Base-by-base conservation (phyloP, 306 rosid genomes). In the Sechiopsis laciniata region DNA sequence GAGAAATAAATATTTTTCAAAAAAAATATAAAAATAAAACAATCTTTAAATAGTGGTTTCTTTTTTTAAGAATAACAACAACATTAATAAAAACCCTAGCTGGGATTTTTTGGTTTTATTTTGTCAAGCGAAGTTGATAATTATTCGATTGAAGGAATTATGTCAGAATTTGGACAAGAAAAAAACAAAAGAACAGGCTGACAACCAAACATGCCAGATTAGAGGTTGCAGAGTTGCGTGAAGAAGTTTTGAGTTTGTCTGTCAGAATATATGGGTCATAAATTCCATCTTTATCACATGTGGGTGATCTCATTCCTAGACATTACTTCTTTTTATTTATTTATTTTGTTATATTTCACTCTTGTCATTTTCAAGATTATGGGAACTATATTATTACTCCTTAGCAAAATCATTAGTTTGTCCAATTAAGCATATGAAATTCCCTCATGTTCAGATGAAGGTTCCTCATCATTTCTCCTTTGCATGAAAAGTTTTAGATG, bases 161-260 rank as follows among this genome's bases (percentile, higher is more conserved):
- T 68, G 55, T 68, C 53, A 50, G 26, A 21, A 21, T 46, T 68
- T 46, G 73, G 73, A 68, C 73, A 68, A 68, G 73, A 68, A 42
- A 48, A 68, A 68, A 68, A 68, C 73, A 68, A 68, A 68, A 68
- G 37, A 68, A 68, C 73, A 68, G 73, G 73, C 55, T 68, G 73
- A 68, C 73, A 68, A 46, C 40, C 73, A 68, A 68, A 48, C 73
- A 68, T 68, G 73, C 72, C 53, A 66, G 72, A 48, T 19, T 45
- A 66, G 72, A 66, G 53, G 72, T 12, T 67, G 45, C 45, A 37
- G 45, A 37, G 45, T 37, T 37, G 73, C 56, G 40, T 68, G 40
- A 46, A 68, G 6, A n/a, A 32, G 17, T 21, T 68, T 68, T 12
- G 55, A 68, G 73, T 68, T 68, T 68, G 73, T 68, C 73, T 68